phyloP scores from a whole-genome alignment of 345 rosid species.

The Eucalyptus cloeziana region DNA sequence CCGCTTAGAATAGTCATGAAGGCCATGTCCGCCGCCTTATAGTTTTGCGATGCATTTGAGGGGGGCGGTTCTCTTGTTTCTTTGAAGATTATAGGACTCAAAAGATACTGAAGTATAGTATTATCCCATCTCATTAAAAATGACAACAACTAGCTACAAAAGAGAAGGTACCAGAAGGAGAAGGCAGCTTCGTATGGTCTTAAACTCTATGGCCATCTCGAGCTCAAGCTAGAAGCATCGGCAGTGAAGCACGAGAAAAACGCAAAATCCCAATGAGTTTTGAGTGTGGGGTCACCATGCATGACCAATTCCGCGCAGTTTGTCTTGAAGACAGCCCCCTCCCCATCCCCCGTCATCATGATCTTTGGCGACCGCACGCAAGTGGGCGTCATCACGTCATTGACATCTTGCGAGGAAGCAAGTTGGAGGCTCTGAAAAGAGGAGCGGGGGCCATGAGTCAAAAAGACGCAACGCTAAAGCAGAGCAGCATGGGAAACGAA shows the following conservation, averaged over 20 bases:
- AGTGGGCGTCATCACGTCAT: not conserved
- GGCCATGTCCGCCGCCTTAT: not conserved
- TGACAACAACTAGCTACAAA: not conserved
- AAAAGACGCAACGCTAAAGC: not conserved
- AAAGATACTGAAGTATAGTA: fast-evolving
- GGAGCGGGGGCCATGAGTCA: not conserved
- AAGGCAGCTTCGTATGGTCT: not conserved
- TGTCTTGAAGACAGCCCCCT: not conserved
- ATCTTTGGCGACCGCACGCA: not conserved
- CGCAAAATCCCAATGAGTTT: not conserved
- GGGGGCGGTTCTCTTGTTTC: not conserved
- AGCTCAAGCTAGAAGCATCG: not conserved
- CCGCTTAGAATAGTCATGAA: not conserved
- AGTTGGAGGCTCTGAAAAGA: not conserved
- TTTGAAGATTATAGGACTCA: not conserved
- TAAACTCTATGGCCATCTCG: not conserved
- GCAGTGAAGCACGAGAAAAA: not conserved
- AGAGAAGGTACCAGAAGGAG: not conserved
- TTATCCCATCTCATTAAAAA: not conserved
- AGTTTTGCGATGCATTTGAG: not conserved
- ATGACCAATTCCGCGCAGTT: not conserved
- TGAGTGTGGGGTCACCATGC: not conserved
- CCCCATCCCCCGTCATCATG: not conserved
- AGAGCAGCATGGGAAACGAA: not conserved
- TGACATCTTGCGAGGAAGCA: not conserved